Evolutionary conservation across 345 rosid genomes (phyloP), one percentile per base, ranked within the genome.

Genomic region (Gossypioides kirkii): DNA sequence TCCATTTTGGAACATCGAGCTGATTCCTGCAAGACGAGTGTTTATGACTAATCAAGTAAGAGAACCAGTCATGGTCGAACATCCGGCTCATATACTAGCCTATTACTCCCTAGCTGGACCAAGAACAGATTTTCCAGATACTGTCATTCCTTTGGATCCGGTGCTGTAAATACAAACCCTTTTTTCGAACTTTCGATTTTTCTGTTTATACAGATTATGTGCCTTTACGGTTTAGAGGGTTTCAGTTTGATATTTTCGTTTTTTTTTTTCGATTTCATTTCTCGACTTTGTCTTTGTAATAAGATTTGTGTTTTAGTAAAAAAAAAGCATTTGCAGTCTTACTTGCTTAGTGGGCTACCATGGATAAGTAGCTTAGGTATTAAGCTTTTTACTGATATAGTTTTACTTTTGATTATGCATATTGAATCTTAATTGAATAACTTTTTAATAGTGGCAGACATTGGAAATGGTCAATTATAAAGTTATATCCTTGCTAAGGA

Each of bases 1-100:
- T 61, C 99, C 99, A 1, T 90, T 79, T 76, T 95, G 99, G 99
- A 95, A 95, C 70, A 93, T 95, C 0, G 99, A 95, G 84, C 79
- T 92, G 77, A 92, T 93, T 41, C 94, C 90, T 41, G 62, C 91
- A 0, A 82, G 97, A 74, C 82, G 11, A 72, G 82, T 84, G 1
- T 52, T 32, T 3, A 61, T 70, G 53, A 75, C 41, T 23, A 70
- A 81, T 71, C 80, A 72, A 61, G 54, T 1, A 0, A 94, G 90
- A 53, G 81, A 80, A 56, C 3, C 61, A 1, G 69, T 43, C 38
- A 66, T 74, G 76, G 43, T 59, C 12, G 95, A 90, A 74, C 90
- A 91, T 71, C 99, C 94, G 20, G 91, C 97, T 43, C 96, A 95
- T 67, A 84, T 95, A 61, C 92, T 93, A 22, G 98, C 99, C 10